Evolutionary conservation across 371 early-diverging fungal genomes (phyloP), one percentile per base, ranked within the genome.

Genomic region (Saksenaea oblongispora): DNA sequence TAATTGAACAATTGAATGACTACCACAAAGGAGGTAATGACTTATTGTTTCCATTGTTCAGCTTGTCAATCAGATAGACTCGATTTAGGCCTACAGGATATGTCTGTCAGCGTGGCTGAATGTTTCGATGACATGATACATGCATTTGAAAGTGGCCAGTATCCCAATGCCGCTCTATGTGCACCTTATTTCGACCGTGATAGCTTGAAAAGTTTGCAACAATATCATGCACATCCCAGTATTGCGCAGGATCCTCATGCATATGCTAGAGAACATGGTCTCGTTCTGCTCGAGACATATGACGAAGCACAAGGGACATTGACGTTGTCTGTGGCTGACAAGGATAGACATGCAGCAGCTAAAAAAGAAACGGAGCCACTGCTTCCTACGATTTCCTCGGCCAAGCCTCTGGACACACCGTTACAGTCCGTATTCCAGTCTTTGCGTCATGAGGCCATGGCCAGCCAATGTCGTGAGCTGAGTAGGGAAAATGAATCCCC

Each of bases 21-120:
- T 93, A 94, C 62, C 84, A 87, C 60, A 78, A 83, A 57, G 94
- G 95, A 37, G 94, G 93, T 78, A 73, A 5, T 18, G 4, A 28
- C 9, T 15, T 3, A 15, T 0, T 44, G 10, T 11, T 15, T 36
- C 5, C 36, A 36, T 8, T 5, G 13, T 8, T 36, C 36, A n/a
- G n/a, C 26, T 24, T 37, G 34, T 27, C 35, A 72, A 26, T 56
- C 42, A 59, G 14, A 11, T 54, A 62, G 15, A 34, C 47, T n/a
- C 26, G 7, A 1, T 37, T 41, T 36, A 80, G 87, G 89, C 0
- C 41, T 90, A 1, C 75, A 87, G 34, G 87, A 89, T 56, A 83
- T 91, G 84, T 65, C 90, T 2, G 80, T 71, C 9, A 82, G 85
- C 67, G 88, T 89, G 4, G 65, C 82, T 11, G 80, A 85, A 1